Evolutionary conservation across 306 rosid species (phyloP), one percentile per base, ranked within the genome.

Genomic region (Elaeagnus macrophylla): DNA sequence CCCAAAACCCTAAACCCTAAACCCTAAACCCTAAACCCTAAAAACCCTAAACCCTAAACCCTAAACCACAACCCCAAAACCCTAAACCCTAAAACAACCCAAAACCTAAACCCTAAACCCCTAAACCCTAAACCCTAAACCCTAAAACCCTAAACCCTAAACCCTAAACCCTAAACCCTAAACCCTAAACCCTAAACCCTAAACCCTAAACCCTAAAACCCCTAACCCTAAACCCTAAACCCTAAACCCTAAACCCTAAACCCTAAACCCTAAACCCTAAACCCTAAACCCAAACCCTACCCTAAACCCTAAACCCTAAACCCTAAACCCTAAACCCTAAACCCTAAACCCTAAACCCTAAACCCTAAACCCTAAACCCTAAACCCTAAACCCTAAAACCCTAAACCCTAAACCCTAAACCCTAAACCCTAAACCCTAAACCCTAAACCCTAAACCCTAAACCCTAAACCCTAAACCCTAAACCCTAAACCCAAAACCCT

Each of bases 391-490:
- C 58, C 58, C 58, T 36, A 20, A 20, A 20, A 54, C 44, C 58
- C 58, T 54, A 54, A 54, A 37, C 58, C 45, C 57, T 53, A 53
- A 54, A 54, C 58, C 58, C 58, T 54, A 54, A 54, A 37, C 58
- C 58, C 45, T 37, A 54, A 54, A 37, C 58, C 58, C 45, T 37
- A 54, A 54, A 37, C 58, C 58, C n/a, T 5, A 54, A 54, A 18
- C 58, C 45, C 14, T 37, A 54, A 37, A 43, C 58, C 58, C 39
- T 37, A 54, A 54, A 43, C 58, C 58, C 39, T 37, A 54, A 54
- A 43, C 58, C 58, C 39, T 37, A 54, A 54, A 43, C 58, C 58
- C 14, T n/a, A 54, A 54, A 7, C 58, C 58, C 25, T 7, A 54
- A 54, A n/a, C 58, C 58, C 25, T 13, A 54, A 54, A 37, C 58